A percentile compares a stretch with the other conserved stretches of the same genome.
phyloP scores from a whole-genome alignment of 208 protist genomes.

The Borovskyia barvae region DNA sequence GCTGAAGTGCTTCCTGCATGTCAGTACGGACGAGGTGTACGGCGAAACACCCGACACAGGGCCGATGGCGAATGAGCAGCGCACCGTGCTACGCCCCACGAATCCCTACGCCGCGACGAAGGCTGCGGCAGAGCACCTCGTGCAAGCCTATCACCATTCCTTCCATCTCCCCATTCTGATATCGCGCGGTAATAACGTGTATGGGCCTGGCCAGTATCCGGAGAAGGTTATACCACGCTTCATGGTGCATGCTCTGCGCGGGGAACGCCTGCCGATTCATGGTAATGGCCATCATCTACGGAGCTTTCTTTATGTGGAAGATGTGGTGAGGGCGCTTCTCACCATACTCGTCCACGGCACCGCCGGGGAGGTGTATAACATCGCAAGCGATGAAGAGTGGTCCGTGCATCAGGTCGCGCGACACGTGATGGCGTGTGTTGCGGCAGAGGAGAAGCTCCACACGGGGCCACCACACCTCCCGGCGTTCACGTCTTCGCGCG shows the following conservation, averaged over 20 bases:
- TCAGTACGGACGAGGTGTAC: constrained; percentile 97
- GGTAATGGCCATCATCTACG: constrained; percentile 42
- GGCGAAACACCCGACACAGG: constrained; percentile 54
- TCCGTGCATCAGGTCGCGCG: constrained; percentile 57
- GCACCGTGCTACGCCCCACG: constrained; percentile 85
- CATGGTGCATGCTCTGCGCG: constrained; percentile 41
- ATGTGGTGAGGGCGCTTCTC: constrained; percentile 71
- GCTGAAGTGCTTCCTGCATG: constrained; percentile 93
- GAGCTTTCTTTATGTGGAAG: constrained; percentile 70
- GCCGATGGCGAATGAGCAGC: constrained; percentile 28
- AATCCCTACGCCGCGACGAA: constrained; percentile 95
- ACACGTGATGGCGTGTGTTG: constrained; percentile 26
- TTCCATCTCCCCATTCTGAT: constrained; percentile 94
- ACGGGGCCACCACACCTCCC: background rate
- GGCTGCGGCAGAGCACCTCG: constrained; percentile 79
- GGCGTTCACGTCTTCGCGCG: background rate
- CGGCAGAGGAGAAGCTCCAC: no score
- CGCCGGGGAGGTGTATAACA: constrained; percentile 85
- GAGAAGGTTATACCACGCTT: constrained; percentile 92
- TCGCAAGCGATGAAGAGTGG: constrained; percentile 57
- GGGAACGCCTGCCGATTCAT: constrained; percentile 58
- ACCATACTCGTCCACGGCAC: constrained; percentile 63
- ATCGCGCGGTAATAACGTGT: constrained; percentile 95
- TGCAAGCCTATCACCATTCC: constrained; percentile 79
- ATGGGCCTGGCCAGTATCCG: constrained; percentile 87